Evolutionary conservation across 306 rosid species (phyloP).

Genomic region (Amphicarpaea edgeworthii): DNA sequence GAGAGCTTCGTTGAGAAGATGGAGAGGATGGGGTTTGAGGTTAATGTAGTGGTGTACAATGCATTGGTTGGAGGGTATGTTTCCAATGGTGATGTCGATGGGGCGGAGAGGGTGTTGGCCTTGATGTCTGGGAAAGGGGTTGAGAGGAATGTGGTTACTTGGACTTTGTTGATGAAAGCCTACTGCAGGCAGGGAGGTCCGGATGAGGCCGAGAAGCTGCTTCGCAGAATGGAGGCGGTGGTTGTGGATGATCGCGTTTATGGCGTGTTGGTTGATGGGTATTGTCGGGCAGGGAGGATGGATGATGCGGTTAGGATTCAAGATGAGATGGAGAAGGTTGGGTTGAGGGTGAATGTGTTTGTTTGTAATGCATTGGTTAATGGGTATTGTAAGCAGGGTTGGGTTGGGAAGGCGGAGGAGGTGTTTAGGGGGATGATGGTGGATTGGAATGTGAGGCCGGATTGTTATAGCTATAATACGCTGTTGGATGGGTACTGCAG

Average conservation of each 20-base stretch:
- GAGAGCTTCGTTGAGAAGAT: conserved; percentile 57
- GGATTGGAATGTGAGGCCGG: conserved; percentile 62
- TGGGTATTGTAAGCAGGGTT: conserved; percentile 75
- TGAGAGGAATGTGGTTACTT: conserved; percentile 62
- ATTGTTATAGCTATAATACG: conserved; percentile 55
- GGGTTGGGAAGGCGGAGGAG: conserved; percentile 56
- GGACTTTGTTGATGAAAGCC: conserved; percentile 71
- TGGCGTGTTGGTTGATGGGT: conserved; percentile 75
- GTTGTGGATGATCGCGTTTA: conserved; percentile 69
- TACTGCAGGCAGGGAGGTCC: conserved; percentile 61
- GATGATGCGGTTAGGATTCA: conserved; percentile 73
- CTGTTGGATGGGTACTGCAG: conserved; percentile 56
- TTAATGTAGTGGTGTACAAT: conserved; percentile 73
- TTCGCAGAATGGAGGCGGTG: conserved; percentile 50
- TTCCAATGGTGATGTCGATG: conserved; percentile 60
- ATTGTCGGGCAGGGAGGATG: conserved; percentile 71
- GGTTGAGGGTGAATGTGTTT: conserved; percentile 68
- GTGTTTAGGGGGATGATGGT: conserved; percentile 61
- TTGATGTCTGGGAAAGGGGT: conserved; percentile 68
- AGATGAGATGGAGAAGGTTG: conserved; percentile 68
- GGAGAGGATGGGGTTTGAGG: conserved; percentile 68
- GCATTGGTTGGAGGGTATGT: conserved; percentile 74
- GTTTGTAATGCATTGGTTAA: conserved; percentile 77
- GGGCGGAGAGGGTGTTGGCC: conserved; percentile 58
- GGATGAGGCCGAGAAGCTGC: conserved; percentile 74